Base-by-base conservation (phyloP, 2,329 filamentous ascomycete genomes). In the Colletotrichum kahawae region DNA sequence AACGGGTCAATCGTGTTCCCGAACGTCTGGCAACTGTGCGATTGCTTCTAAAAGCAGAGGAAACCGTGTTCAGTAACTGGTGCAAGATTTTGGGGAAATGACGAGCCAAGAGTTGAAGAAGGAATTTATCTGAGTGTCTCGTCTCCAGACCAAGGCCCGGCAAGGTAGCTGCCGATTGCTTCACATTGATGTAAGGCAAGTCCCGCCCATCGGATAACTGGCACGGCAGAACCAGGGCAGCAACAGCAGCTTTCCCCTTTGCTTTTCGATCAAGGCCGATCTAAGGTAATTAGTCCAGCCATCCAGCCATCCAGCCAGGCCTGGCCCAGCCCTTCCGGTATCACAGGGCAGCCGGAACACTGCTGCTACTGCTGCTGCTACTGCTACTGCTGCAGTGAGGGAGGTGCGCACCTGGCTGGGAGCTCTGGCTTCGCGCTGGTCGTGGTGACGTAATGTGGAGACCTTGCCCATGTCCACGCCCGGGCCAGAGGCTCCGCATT, bases 381-480 rank as follows among this genome's bases (percentile, higher is more conserved):
- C 38, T 48, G 10, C 34, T 36, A 3, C 54, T 57, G 7, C 54
- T 51, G 54, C 27, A 29, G 24, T 14, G 54, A 57, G 24, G 57
- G 57, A 70, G 34, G 33, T 38, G 56, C 67, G 56, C 67, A 48
- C 56, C 67, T 60, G 56, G 34, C 56, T 60, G 57, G 31, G n/a
- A 75, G 73, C 73, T 75, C 14, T 27, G 63, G 72, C 69, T 73
- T 14, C 64, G 2, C n/a, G n/a, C 43, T 7, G n/a, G n/a, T 21
- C 29, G 57, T 59, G 33, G 70, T 75, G 73, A 75, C 73, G 73
- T 75, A 68, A 64, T 68, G 36, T 73, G 63, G 63, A 68, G 73
- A 73, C 64, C 24, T 64, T 1, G 27, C 69, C 69, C 72, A 31
- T 51, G 34, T 64, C n/a, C 43, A 72, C 43, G 69, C 33, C 69